Conservation (phyloP, 1,139 yeast species). For the Sugiyamaella xylanicola region DNA sequence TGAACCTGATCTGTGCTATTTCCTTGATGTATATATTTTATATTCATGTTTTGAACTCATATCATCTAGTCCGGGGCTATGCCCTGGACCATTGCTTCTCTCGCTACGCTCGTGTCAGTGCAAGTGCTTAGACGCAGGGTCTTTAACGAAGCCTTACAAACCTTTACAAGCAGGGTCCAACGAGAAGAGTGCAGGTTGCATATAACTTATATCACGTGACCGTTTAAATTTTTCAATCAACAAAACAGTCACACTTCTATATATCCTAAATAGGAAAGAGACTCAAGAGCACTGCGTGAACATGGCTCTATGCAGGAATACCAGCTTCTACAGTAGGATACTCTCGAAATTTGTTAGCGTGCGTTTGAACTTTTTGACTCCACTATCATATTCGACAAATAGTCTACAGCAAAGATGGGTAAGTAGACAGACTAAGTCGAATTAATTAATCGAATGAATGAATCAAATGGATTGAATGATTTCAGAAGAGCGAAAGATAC, state of each 20-base stretch:
- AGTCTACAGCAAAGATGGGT: conserved; percentile 23
- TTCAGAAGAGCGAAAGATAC: too few species aligned
- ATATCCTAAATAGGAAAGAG: conserved; percentile 15
- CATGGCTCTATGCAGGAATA: conserved; percentile 14
- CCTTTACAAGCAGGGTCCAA: too few species aligned
- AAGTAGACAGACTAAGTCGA: conserved; percentile 11
- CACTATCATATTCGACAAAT: conserved; percentile 17
- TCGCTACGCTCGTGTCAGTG: too few species aligned
- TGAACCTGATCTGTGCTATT: too few species aligned
- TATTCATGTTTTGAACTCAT: too few species aligned
- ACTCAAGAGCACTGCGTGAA: conserved; percentile 14
- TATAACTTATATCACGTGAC: neutral
- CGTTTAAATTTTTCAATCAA: too few species aligned
- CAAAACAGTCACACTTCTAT: conserved; percentile 12
- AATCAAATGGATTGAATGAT: neutral
- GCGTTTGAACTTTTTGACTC: conserved; percentile 14
- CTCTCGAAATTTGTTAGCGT: conserved; percentile 16
- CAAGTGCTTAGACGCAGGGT: too few species aligned
- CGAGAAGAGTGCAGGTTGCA: neutral
- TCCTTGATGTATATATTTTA: too few species aligned
- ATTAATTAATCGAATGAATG: neutral
- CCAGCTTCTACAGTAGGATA: conserved; percentile 14
- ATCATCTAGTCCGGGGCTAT: too few species aligned
- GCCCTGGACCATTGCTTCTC: too few species aligned
- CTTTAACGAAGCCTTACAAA: too few species aligned